Percentiles rank a stretch among this genome's conserved stretches.
phyloP scores from a whole-genome alignment of 805 yeast species.

The Candida boleticola region DNA sequence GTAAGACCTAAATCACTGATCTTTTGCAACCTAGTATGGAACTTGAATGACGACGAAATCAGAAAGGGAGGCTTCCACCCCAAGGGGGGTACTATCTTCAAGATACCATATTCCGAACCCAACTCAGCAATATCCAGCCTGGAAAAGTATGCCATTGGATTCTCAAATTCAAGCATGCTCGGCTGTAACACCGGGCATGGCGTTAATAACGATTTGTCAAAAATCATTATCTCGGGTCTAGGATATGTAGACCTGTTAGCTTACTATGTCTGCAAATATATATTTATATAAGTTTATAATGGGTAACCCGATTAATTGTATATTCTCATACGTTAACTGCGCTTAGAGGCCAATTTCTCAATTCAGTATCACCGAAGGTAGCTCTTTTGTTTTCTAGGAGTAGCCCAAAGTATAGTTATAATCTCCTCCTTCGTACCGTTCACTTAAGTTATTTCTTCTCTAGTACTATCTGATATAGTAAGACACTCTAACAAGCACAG shows the following conservation, averaged over 20 bases:
- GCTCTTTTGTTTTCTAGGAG: too few species aligned
- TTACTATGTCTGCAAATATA: background rate
- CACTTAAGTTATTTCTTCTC: too few species aligned
- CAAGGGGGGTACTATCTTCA: constrained; percentile 52
- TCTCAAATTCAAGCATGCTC: constrained; percentile 40
- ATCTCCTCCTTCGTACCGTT: too few species aligned
- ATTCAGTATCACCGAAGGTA: too few species aligned
- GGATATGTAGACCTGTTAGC: constrained; percentile 3
- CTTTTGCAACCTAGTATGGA: constrained; percentile 68
- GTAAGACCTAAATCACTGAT: constrained; percentile 61
- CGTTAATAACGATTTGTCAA: constrained; percentile 19
- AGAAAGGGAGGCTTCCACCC: constrained; percentile 58
- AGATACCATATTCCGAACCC: constrained; percentile 50
- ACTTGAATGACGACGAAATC: constrained; percentile 53
- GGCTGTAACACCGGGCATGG: constrained; percentile 53
- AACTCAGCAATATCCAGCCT: constrained; percentile 35
- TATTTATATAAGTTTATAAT: background rate
- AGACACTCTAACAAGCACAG: too few species aligned
- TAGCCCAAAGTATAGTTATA: too few species aligned
- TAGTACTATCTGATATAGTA: too few species aligned
- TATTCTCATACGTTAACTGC: too few species aligned
- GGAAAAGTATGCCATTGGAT: constrained; percentile 51
- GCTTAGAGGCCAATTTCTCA: too few species aligned
- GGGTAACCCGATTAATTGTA: background rate
- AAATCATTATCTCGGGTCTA: constrained; percentile 23